These are phyloP conservation scores for Phytopythium montanum DNA, from an alignment of 352 stramenopile genomes.

Conservation along the genomic window DNA sequence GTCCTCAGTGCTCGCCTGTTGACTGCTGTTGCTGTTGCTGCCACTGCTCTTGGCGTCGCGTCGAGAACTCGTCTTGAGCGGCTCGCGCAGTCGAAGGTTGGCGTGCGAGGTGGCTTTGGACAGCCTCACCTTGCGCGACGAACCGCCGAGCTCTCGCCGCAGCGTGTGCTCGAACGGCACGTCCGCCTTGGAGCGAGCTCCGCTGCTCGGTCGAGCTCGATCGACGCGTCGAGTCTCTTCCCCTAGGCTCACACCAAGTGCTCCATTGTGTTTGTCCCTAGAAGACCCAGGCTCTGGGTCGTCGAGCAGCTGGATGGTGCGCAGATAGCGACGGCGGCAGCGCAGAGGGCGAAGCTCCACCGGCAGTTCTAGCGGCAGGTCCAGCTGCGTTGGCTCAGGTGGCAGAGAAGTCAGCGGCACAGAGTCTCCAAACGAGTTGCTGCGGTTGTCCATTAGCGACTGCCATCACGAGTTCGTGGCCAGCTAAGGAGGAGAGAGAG, in stretches of 20 bases:
- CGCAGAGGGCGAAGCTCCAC: slow-evolving; percentile 45
- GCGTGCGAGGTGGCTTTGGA: slow-evolving; percentile 2
- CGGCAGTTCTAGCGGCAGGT: slow-evolving; percentile 53
- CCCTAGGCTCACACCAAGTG: too few relatives aligned
- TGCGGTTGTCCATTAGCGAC: slow-evolving; percentile 11
- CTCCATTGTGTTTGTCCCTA: not conserved
- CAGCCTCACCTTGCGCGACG: not conserved
- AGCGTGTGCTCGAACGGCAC: slow-evolving; percentile 15
- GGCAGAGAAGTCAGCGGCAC: slow-evolving; percentile 34
- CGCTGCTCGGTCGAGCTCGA: slow-evolving; percentile 1
- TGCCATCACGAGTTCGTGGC: too few relatives aligned
- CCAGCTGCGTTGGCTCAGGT: slow-evolving; percentile 32
- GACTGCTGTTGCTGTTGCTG: not conserved
- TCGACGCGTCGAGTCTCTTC: not conserved
- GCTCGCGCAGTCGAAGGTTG: not conserved
- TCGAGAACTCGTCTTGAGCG: not conserved
- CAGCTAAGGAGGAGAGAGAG: not conserved
- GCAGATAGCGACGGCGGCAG: slow-evolving; percentile 42
- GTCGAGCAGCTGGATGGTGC: slow-evolving; percentile 58
- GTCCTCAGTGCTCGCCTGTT: not conserved
- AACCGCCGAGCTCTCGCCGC: not conserved
- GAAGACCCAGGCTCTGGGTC: slow-evolving; percentile 8
- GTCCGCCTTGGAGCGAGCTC: not conserved
- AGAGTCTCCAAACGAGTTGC: slow-evolving; percentile 58
- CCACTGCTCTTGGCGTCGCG: not conserved